Conservation (phyloP, 1,284 basidiomycete species). For the Golubevia pallescens region DNA sequence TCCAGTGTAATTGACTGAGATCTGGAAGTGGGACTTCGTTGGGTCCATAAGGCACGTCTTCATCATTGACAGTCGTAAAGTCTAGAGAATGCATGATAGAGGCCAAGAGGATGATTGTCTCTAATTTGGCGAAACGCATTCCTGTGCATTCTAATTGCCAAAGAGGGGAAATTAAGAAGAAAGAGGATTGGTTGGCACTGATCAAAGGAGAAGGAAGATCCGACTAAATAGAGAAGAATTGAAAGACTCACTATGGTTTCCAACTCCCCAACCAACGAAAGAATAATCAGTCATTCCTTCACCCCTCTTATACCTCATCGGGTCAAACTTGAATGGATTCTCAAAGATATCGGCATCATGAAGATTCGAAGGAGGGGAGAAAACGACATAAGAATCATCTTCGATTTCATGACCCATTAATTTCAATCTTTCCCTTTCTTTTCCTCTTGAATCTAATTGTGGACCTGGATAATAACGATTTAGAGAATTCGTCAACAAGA, state of each 20-base stretch:
- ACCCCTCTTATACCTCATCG: slow-evolving; percentile 12
- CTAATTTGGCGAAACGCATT: slow-evolving; percentile 22
- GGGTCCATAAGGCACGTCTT: slow-evolving; percentile 9
- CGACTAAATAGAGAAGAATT: too few species aligned
- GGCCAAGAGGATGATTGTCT: slow-evolving; percentile 15
- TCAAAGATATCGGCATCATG: slow-evolving; percentile 14
- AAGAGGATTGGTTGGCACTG: too few species aligned
- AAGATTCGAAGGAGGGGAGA: slow-evolving; percentile 16
- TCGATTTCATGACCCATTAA: slow-evolving; percentile 17
- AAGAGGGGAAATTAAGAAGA: neutral
- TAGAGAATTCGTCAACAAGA: slow-evolving; percentile 16
- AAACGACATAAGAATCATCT: slow-evolving; percentile 13
- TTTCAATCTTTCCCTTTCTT: neutral
- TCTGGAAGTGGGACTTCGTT: slow-evolving; percentile 17
- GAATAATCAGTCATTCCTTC: slow-evolving; percentile 16
- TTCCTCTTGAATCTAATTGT: slow-evolving; percentile 11
- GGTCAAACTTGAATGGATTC: slow-evolving; percentile 16
- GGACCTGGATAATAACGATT: slow-evolving; percentile 24
- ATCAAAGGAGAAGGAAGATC: too few species aligned
- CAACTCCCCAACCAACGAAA: slow-evolving; percentile 16
- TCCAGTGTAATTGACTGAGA: slow-evolving; percentile 20
- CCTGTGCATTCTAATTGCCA: slow-evolving; percentile 15
- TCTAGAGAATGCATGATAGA: slow-evolving; percentile 11
- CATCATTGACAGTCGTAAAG: slow-evolving; percentile 13
- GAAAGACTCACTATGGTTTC: slow-evolving; percentile 11